Base-by-base conservation (phyloP, 352 stramenopile genomes). In the Phytophthora macrochlamydospora region DNA sequence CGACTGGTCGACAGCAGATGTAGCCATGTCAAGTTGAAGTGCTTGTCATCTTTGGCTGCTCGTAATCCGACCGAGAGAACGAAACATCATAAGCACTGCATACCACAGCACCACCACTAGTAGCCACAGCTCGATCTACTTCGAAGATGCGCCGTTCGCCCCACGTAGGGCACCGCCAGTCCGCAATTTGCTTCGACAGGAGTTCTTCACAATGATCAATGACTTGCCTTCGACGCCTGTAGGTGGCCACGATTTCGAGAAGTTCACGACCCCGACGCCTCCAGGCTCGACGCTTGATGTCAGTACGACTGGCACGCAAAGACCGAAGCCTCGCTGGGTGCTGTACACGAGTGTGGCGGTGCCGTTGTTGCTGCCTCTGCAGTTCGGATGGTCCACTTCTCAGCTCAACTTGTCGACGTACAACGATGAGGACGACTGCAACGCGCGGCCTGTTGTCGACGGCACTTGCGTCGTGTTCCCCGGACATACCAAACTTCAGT, bases 351-450 rank as follows among this genome's bases (percentile, higher is more conserved):
- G 35, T 11, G 35, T 40, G 6, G 6, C 9, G 6, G 35, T 40
- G 35, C 53, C 65, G 45, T 55, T 76, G 7, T 51, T 81, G 48
- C 62, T 76, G 13, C 62, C 69, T 13, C 61, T 79, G 40, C 76
- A 87, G 56, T 79, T 75, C 60, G 78, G 75, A 54, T 87, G 75
- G 78, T 71, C 67, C 14, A 55, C 76, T 9, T 74, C 73, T 31
- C 72, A 87, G 52, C 57, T 87, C 51, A 83, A 81, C 52, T 52
- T 79, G 7, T 76, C 71, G 1, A 73, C 67, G 6, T 84, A 76
- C 52, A 70, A 76, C 56, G 62, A 75, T 59, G 56, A 76, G 51
- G 51, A 48, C 37, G 35, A 58, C 29, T 58, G 51, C 51, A 59
- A 59, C 45, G 52, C 51, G n/a, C 51, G 51, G 14, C 57, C 57